phyloP scores from a whole-genome alignment of 2,329 filamentous ascomycete genomes.

The Claviceps sp. region DNA sequence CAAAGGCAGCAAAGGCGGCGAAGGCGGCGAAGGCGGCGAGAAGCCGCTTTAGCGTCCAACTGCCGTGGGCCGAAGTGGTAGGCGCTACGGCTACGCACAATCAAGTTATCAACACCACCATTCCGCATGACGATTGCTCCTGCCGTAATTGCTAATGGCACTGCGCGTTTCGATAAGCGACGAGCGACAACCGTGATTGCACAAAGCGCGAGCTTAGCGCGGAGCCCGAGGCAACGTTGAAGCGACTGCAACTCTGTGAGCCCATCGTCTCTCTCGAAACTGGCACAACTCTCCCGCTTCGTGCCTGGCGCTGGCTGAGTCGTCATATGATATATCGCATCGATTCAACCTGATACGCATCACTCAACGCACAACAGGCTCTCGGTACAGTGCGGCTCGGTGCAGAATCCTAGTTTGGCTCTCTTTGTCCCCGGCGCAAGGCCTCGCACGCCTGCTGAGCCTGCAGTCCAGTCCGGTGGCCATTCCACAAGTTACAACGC shows the following conservation, averaged over 20 bases:
- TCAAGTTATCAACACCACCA: not conserved
- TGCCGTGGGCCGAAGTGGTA: not conserved
- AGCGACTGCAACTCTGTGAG: not conserved
- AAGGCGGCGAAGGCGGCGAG: not conserved
- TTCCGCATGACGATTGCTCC: not conserved
- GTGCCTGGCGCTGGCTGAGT: not conserved
- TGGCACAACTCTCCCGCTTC: not conserved
- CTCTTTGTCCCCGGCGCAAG: no score
- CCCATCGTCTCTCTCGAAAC: not conserved
- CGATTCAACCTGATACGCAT: not conserved
- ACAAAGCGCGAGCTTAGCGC: not conserved
- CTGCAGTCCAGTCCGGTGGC: not conserved
- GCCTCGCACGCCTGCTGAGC: no score
- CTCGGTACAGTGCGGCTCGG: not conserved
- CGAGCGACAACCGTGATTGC: not conserved
- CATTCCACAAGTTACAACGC: not conserved
- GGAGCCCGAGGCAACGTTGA: not conserved
- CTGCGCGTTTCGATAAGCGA: not conserved
- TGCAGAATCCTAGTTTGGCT: not conserved
- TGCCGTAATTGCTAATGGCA: not conserved
- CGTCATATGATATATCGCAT: not conserved
- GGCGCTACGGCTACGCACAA: not conserved
- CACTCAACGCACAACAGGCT: not conserved
- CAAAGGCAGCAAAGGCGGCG: no score
- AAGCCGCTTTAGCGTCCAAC: not conserved